Conservation (phyloP, 2,329 filamentous ascomycete genomes). For the Ceratocystis destructans region DNA sequence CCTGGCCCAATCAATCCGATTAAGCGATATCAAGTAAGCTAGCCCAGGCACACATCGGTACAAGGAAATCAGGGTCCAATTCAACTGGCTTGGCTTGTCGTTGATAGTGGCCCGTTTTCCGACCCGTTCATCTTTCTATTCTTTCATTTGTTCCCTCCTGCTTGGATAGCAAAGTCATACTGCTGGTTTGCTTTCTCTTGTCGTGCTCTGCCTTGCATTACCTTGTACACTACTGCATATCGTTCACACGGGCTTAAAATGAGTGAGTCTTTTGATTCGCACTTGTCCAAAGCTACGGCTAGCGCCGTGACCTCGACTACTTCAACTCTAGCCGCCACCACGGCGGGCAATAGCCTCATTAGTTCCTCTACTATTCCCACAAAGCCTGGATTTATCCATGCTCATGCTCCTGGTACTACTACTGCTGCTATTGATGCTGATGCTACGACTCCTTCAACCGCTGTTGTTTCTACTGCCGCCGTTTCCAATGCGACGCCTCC, state of each 20-base stretch:
- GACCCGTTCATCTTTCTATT: background rate
- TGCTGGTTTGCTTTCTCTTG: background rate
- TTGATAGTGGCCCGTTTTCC: background rate
- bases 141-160: background rate
- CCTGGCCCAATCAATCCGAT: background rate
- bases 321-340: background rate
- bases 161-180: background rate
- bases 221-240: background rate
- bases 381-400: background rate
- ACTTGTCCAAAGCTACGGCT: background rate
- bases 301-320: background rate
- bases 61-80: background rate
- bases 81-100: background rate
- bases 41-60: background rate
- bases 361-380: background rate
- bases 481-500: background rate
- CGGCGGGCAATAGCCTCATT: background rate
- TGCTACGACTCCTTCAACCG: background rate
- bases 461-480: background rate
- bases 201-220: background rate
- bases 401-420: background rate
- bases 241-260: background rate
- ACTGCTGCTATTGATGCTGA: background rate
- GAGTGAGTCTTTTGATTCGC: background rate
- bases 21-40: constrained; percentile 1